Evolutionary conservation across 371 early-diverging fungal genomes (phyloP).

Genomic region (Saksenaea vasiformis): DNA sequence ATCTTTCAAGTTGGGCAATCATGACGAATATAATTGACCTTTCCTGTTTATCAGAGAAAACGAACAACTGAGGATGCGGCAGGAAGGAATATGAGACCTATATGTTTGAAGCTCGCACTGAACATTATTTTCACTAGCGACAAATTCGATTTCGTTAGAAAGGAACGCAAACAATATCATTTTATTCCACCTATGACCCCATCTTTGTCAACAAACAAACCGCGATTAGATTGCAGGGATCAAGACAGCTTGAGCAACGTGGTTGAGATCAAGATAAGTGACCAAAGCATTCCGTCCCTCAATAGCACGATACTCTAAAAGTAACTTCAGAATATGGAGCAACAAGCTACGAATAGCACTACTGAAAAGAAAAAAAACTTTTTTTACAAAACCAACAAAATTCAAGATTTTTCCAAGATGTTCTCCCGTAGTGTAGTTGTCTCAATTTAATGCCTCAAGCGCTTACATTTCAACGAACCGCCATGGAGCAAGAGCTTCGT

Average conservation of each 20-base stretch:
- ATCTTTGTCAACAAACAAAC: slow-evolving; percentile 10
- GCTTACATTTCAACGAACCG: not conserved
- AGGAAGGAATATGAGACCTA: too few relatives aligned
- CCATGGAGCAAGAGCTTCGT: slow-evolving; percentile 8
- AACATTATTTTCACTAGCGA: too few relatives aligned
- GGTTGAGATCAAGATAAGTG: not conserved
- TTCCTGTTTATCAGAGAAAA: too few relatives aligned
- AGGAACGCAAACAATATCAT: not conserved
- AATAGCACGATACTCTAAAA: not conserved
- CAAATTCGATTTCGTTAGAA: not conserved
- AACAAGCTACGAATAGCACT: not conserved
- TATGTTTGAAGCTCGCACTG: too few relatives aligned
- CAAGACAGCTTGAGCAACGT: not conserved
- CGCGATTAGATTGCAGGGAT: not conserved
- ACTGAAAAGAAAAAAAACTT: too few relatives aligned
- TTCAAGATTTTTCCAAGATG: too few relatives aligned
- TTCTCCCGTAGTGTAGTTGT: too few relatives aligned
- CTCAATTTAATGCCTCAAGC: not conserved
- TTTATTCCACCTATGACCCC: slow-evolving; percentile 7
- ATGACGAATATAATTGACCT: too few relatives aligned
- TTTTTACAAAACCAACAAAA: too few relatives aligned
- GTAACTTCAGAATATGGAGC: slow-evolving; percentile 1
- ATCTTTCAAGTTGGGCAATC: too few relatives aligned
- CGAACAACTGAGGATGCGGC: too few relatives aligned
- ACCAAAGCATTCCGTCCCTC: not conserved